Conservation (phyloP, 75 land plant species). For the Larix kaempferi region DNA sequence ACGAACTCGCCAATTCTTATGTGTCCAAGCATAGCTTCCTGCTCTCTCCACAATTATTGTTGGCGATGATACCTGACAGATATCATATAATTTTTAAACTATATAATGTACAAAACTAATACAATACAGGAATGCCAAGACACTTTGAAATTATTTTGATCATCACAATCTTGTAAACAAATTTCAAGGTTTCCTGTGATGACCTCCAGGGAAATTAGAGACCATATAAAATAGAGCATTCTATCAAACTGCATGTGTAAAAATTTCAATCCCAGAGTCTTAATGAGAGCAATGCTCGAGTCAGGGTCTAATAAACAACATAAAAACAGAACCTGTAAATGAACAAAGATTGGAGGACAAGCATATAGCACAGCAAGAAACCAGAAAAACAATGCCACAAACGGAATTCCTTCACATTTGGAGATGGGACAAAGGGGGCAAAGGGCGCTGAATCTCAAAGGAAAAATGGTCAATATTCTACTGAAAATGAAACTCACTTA, state of each 20-base stretch:
- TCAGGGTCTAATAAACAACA: neutral
- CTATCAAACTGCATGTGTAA: no score
- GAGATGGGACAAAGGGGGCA: no score
- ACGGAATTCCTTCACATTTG: no score
- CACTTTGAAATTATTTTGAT: neutral
- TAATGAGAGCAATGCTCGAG: no score
- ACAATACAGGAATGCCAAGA: neutral
- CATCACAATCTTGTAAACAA: neutral
- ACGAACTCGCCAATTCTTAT: conserved; percentile 92
- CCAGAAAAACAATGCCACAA: no score
- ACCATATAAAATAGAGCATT: neutral
- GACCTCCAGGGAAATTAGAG: neutral
- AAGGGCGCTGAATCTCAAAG: no score
- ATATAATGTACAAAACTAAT: neutral
- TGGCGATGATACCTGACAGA: conserved; percentile 88
- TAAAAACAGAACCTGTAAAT: neutral
- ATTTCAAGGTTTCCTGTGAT: neutral
- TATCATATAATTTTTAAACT: conserved; percentile 4
- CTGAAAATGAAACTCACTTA: no score
- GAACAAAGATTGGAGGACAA: no score
- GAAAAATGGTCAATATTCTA: no score
- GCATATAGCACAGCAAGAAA: no score
- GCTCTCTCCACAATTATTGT: conserved; percentile 98
- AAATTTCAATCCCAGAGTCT: no score
- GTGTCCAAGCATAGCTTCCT: conserved; percentile 94